Evolutionary conservation across 2,329 filamentous ascomycete species (phyloP), one percentile per base, ranked within the genome.

Genomic region (Pyrenochaeta sp.): DNA sequence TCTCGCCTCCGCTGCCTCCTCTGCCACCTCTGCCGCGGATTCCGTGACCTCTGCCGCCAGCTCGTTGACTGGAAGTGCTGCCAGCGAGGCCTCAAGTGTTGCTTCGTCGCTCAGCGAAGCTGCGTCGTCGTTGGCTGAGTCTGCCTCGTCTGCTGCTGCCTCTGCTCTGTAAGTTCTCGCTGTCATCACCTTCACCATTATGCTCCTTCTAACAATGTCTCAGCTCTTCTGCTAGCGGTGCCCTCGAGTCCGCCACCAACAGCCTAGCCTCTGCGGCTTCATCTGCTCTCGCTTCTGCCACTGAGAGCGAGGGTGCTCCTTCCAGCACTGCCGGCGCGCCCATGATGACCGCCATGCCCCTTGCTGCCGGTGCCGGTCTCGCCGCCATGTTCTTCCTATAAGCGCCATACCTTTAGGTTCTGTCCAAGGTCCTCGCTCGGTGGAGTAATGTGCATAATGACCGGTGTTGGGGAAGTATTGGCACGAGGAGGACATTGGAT

Each of bases 321-420:
- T 61, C 57, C 49, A 39, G 36, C 12, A 46, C 61, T 53, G 73
- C 36, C 36, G 36, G 36, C 15, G 36, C 74, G 37, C 60, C 75
- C 59, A 72, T 70, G 67, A 69, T 66, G 51, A 79, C 76, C 32
- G 76, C 68, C 55, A 64, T 75, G 25, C 75, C 77, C 36, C 49
- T 79, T 37, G 72, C 72, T 43, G 77, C 74, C 62, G 77, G 67
- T 54, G 73, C 68, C 34, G 77, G 72, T 64, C 54, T 77, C 42
- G 74, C 74, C 49, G 75, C 76, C 50, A 67, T 73, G 62, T 61
- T 78, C 62, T 61, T 78, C 58, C 62, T 79, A 60, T 79, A 78
- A 78, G 65, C 60, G 46, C 56, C 27, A 50, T 30, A 49, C 37
- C 25, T 44, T 50, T 36, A 48, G 13, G 36, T 42, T 30, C 44